A percentile compares a stretch with the other conserved stretches of the same genome.
Conservation (phyloP, 768 basidiomycete genomes). For the Daedaleopsis nitida region DNA sequence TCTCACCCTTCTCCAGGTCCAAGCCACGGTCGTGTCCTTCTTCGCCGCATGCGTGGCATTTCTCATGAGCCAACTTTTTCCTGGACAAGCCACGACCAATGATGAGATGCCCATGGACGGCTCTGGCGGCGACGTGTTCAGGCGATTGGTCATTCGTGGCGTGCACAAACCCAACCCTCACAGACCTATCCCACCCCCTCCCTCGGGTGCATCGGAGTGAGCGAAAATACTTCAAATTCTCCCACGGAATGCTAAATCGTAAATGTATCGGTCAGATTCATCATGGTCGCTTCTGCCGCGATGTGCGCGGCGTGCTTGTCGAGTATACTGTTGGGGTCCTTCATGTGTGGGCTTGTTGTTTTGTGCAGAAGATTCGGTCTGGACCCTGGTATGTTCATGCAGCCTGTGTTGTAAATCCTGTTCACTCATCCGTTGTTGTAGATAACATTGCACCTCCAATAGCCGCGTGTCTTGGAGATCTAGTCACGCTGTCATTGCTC, state of each 20-base stretch:
- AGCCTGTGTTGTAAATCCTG: not conserved
- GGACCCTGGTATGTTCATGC: slow-evolving; percentile 68
- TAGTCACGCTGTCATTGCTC: slow-evolving; percentile 85
- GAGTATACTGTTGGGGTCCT: slow-evolving; percentile 80
- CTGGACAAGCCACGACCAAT: slow-evolving; percentile 28
- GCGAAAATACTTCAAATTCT: not conserved
- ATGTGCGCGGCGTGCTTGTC: slow-evolving; percentile 84
- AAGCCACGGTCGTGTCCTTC: slow-evolving; percentile 87
- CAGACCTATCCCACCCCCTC: slow-evolving; percentile 10
- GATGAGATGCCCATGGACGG: slow-evolving; percentile 18
- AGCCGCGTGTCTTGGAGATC: slow-evolving; percentile 90
- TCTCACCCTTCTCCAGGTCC: slow-evolving; percentile 86
- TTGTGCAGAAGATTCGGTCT: slow-evolving; percentile 72
- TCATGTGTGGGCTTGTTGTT: slow-evolving; percentile 87
- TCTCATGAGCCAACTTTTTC: slow-evolving; percentile 65
- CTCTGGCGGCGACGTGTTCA: not conserved
- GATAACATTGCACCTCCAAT: slow-evolving; percentile 97
- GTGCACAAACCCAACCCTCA: slow-evolving; percentile 17
- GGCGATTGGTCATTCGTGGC: slow-evolving; percentile 5
- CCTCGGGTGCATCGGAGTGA: slow-evolving; percentile 39
- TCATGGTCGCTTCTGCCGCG: slow-evolving; percentile 74
- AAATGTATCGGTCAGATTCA: slow-evolving; percentile 49
- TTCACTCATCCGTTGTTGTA: slow-evolving; percentile 27
- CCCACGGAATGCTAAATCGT: not conserved
- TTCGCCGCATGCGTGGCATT: slow-evolving; percentile 81